phyloP scores from a whole-genome alignment of 495 filamentous ascomycete genomes.

The Podospora fimiseda region DNA sequence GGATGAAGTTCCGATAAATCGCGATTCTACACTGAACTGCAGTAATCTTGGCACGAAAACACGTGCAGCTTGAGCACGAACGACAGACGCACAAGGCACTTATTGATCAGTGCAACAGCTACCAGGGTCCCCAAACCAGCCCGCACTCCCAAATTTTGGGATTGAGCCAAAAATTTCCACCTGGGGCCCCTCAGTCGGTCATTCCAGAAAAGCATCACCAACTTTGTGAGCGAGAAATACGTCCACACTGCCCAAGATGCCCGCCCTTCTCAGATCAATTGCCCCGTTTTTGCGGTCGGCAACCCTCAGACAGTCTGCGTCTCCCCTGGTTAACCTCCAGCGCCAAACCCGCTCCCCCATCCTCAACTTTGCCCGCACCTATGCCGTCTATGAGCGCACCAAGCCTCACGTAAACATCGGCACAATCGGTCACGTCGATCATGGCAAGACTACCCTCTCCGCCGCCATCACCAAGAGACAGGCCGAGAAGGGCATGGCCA shows the following conservation, averaged over 20 bases:
- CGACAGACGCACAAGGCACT: conserved; percentile 5
- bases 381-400: conserved; percentile 79
- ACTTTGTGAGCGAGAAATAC: conserved; percentile 16
- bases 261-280: conserved; percentile 56
- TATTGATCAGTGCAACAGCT: conserved; percentile 5
- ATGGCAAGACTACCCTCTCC: conserved; percentile 98
- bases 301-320: conserved; percentile 57
- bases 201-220: conserved; percentile 26
- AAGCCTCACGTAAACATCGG: conserved; percentile 99
- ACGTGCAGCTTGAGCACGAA: not conserved
- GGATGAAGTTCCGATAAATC: not conserved
- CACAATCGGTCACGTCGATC: conserved; percentile 99
- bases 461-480: conserved; percentile 98
- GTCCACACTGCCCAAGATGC: conserved; percentile 47
- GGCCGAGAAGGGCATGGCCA: conserved; percentile 85
- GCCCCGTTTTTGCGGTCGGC: conserved; percentile 65
- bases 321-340: conserved; percentile 55
- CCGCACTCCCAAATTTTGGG: conserved; percentile 8
- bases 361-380: conserved; percentile 60
- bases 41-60: not conserved
- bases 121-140: not conserved
- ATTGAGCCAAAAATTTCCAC: conserved; percentile 21
- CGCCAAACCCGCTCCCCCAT: conserved; percentile 60
- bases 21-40: not conserved
- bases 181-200: conserved; percentile 11